These are phyloP conservation scores for Glycine latifolia DNA, from an alignment of 306 rosid species.

Conservation along the genomic window DNA sequence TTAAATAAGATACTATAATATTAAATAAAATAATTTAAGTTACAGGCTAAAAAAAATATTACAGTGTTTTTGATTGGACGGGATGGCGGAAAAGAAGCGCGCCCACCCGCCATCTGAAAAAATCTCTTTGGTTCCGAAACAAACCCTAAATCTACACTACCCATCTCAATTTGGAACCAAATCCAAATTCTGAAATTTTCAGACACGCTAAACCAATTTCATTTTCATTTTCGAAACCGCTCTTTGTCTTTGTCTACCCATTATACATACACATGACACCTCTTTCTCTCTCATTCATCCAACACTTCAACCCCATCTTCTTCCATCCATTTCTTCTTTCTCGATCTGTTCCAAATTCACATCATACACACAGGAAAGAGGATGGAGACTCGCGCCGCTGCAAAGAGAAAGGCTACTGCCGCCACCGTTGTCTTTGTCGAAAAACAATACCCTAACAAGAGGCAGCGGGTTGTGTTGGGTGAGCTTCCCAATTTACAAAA, in stretches of 20 bases:
- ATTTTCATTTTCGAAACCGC: background rate
- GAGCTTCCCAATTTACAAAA: slow-evolving; percentile 62
- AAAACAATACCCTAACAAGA: slow-evolving; percentile 37
- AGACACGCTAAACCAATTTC: background rate
- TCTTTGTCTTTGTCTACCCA: background rate
- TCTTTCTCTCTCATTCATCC: background rate
- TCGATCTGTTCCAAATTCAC: background rate
- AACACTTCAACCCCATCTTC: background rate
- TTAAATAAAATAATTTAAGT: too few species aligned
- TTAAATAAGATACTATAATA: too few species aligned
- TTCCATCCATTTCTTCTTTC: background rate
- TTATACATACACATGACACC: background rate
- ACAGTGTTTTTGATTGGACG: background rate
- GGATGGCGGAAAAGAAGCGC: background rate
- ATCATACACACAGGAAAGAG: too few species aligned
- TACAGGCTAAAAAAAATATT: too few species aligned
- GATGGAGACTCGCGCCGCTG: slow-evolving; percentile 18
- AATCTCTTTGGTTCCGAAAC: background rate
- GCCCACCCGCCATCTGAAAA: background rate
- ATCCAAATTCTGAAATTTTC: background rate
- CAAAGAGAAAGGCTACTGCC: slow-evolving; percentile 54
- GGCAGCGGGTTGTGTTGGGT: slow-evolving; percentile 64
- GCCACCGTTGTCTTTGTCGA: background rate
- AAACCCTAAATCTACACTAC: background rate
- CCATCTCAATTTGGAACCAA: background rate